Evolutionary conservation across 148 eudicot species (phyloP), one percentile per base, ranked within the genome.

Genomic region (Rhododendron vialii): DNA sequence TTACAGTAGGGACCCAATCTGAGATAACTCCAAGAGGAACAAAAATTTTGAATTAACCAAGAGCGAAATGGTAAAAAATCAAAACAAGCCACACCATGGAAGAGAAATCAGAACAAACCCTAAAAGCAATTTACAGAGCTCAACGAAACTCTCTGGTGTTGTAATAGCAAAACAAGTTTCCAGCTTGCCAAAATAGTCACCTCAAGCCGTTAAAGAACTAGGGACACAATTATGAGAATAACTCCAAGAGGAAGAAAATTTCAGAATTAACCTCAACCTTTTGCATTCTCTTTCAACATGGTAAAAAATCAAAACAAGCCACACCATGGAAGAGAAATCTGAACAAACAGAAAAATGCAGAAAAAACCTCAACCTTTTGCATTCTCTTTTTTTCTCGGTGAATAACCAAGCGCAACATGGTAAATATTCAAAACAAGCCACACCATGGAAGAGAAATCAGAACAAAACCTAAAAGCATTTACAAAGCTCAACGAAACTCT

Each of bases 151-250:
- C 33, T 43, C 67, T n/a, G 6, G 35, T 15, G 43, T 65, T 45
- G 4, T 45, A 14, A 28, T 9, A 12, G 30, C 35, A 11, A 18
- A 8, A 35, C 69, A 84, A 84, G 36, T 28, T n/a, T 59, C 51
- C 69, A 20, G 79, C 45, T 79, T 9, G 43, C 35, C 30, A 30
- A 41, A 48, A 38, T 24, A 26, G 13, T 50, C 15, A 53, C 50
- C 26, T 87, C 89, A 87, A 84, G 86, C 84, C 79, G 53, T 69
- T 48, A 79, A 55, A 78, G 86, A 83, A 47, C 50, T 47, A 87
- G 84, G 61, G 22, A 55, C 22, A 55, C 20, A 55, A 55, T 18
- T 18, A 15, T 18, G 24, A 55, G 61, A 4, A 18, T 17, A 55
- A 55, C 61, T 18, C 61, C 61, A 55, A 55, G 1, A 55, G 61